Base-by-base conservation (phyloP, 23 red algal genomes). In the Chondrus crispus region DNA sequence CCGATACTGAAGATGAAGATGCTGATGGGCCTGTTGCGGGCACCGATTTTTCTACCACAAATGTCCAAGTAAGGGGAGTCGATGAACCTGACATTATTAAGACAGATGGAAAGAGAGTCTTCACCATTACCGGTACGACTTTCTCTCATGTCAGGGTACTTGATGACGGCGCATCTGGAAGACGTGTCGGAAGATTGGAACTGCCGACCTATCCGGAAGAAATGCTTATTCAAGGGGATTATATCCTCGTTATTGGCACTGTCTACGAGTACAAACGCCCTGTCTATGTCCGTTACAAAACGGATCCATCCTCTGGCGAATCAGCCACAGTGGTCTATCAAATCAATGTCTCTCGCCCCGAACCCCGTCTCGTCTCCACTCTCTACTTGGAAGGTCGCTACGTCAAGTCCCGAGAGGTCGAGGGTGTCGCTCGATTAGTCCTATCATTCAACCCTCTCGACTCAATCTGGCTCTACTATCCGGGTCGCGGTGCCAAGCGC, bases 21-120 rank as follows among this genome's bases (percentile, higher is more conserved):
- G 60, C 24, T 1, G 57, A 80, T 38, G 90, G 68, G 20, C 80
- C 74, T 18, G 76, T 84, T 22, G 90, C 57, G 22, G 90, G 90
- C 62, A 60, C 37, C 37, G 90, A 83, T 43, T 93, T 78, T 43
- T 93, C 90, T 19, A 84, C 75, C 7, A 93, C 90, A 0, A 93
- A 83, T 79, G 90, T 68, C 64, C 90, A 93, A 37, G 90, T 93
- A 20, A 32, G 20, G 28, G 90, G 90, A n/a, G 90, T 93, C 11
- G 90, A 84, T 55, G 90, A 93, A 45, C 88, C 88, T 2, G 88
- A 92, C 51, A 82, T 92, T 44, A 84, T 92, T 36, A 92, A 92
- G 88, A 93, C 89, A 1, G 89, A 93, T 52, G 90, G 90, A 52
- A 42, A 50, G 36, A 77, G 90, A 22, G 90, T 93, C 36, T 93